Evolutionary conservation across 2,329 filamentous ascomycete genomes (phyloP).

Genomic region (Paracamarosporium sp.): DNA sequence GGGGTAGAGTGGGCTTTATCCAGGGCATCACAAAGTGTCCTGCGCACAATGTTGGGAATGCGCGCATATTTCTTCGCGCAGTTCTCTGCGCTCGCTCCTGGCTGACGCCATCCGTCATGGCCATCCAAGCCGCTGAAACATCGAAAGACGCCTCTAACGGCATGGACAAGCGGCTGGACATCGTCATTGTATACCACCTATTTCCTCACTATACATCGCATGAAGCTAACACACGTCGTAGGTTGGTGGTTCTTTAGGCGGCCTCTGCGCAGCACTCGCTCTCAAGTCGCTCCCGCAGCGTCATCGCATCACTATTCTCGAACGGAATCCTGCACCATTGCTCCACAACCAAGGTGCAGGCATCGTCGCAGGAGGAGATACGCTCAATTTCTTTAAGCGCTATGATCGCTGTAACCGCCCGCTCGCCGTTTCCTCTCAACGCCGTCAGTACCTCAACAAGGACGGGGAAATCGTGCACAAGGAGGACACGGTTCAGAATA

Average conservation of each 20-base stretch:
- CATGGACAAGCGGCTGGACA: slow-evolving; percentile 26
- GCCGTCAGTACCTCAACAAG: slow-evolving; percentile 36
- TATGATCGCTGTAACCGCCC: slow-evolving; percentile 31
- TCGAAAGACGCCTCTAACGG: slow-evolving; percentile 20
- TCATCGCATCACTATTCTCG: slow-evolving; percentile 37
- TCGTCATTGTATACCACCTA: slow-evolving; percentile 29
- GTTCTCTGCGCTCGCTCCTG: not conserved
- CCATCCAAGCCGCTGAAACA: slow-evolving; percentile 2
- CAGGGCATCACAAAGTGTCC: not conserved
- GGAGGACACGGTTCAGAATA: slow-evolving; percentile 40
- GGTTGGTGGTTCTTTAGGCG: slow-evolving; percentile 40
- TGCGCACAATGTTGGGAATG: not conserved
- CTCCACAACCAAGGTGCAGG: slow-evolving; percentile 43
- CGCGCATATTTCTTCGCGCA: not conserved
- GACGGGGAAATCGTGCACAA: slow-evolving; percentile 34
- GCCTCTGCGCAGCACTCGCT: slow-evolving; percentile 34
- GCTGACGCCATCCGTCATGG: not conserved
- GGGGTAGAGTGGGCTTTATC: not conserved
- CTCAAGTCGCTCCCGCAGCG: slow-evolving; percentile 32
- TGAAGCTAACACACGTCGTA: slow-evolving; percentile 16
- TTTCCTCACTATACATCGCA: not conserved
- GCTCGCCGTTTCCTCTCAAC: slow-evolving; percentile 32
- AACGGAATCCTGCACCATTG: slow-evolving; percentile 36
- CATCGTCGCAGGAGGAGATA: slow-evolving; percentile 40
- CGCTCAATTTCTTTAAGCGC: slow-evolving; percentile 34